Evolutionary conservation across 495 filamentous ascomycete species (phyloP), one percentile per base, ranked within the genome.

Genomic region (Penicillium ochrochloron): DNA sequence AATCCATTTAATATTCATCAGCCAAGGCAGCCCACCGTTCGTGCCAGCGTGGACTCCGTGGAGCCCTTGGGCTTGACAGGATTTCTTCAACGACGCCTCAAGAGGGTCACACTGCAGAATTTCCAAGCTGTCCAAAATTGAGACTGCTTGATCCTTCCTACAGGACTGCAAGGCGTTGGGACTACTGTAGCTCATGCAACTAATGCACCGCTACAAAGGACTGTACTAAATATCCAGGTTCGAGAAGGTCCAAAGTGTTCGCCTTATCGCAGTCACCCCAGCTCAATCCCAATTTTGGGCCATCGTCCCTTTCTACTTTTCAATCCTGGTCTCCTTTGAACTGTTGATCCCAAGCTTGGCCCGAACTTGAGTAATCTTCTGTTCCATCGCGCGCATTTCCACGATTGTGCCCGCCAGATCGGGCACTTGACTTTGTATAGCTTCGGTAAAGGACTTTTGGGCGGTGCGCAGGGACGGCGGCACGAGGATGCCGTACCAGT

Each of bases 401-500:
- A 88, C 82, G 3, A 88, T 83, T 1, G 92, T 76, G 41, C 70
- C 77, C 23, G 77, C 80, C 65, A 85, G 57, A 42, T 75, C 71
- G 0, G 78, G 71, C 31, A 84, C 61, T 17, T 64, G 53, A 37
- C 67, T 65, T 23, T 75, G 70, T 10, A 82, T 69, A 17, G 72
- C 82, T 21, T 69, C 69, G 12, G 70, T 78, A 55, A 85, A 85
- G 25, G 72, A 76, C 41, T 67, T 75, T 72, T 91, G 89, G 0
- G 89, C 88, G 25, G 70, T 77, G 55, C 87, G 85, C 42, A 93
- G 80, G 8, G 86, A 74, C 29, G 75, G 75, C 0, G 90, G 86
- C 10, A 87, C 82, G 0, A 92, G 75, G 39, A 92, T 82, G 6
- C 90, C 90, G 71, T 89, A 92, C 89, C 89, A 91, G 37, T 81